phyloP scores from a whole-genome alignment of 2,329 filamentous ascomycete genomes.

The Didymella keratinophila region DNA sequence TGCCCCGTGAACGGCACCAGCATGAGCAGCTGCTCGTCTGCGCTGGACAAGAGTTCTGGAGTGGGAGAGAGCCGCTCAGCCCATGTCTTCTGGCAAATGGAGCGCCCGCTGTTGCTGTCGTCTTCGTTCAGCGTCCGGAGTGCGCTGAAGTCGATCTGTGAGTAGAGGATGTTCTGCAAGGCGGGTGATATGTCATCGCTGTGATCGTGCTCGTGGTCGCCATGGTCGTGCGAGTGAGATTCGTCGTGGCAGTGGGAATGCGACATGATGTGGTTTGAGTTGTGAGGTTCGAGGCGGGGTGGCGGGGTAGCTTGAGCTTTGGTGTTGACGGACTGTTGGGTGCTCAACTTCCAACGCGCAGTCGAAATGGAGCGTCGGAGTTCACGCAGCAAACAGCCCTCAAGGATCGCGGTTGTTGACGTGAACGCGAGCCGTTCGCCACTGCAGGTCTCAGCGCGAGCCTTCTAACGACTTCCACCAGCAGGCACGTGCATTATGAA shows the following conservation, averaged over 20 bases:
- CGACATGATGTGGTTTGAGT: constrained; percentile 33
- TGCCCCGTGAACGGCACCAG: constrained; percentile 92
- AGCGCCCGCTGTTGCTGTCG: constrained; percentile 70
- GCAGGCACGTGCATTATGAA: neutral
- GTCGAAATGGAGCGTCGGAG: neutral
- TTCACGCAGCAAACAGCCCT: neutral
- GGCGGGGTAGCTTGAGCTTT: constrained; percentile 1
- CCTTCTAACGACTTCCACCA: no score
- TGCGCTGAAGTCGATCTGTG: constrained; percentile 87
- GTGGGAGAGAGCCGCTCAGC: constrained; percentile 73
- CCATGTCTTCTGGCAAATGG: constrained; percentile 91
- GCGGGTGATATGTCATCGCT: constrained; percentile 91
- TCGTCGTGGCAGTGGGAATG: constrained; percentile 36
- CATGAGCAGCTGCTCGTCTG: constrained; percentile 94
- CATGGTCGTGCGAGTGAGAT: constrained; percentile 57
- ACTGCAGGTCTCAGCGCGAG: neutral
- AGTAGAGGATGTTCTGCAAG: constrained; percentile 88
- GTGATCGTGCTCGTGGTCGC: constrained; percentile 77
- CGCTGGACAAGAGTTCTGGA: constrained; percentile 83
- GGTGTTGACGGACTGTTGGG: neutral
- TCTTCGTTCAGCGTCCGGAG: constrained; percentile 88
- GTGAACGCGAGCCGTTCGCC: neutral
- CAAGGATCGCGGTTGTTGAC: neutral
- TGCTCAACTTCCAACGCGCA: neutral
- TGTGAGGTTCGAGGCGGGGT: neutral